Conservation (phyloP, 345 rosid genomes). For the Mallotus nudiflorus region DNA sequence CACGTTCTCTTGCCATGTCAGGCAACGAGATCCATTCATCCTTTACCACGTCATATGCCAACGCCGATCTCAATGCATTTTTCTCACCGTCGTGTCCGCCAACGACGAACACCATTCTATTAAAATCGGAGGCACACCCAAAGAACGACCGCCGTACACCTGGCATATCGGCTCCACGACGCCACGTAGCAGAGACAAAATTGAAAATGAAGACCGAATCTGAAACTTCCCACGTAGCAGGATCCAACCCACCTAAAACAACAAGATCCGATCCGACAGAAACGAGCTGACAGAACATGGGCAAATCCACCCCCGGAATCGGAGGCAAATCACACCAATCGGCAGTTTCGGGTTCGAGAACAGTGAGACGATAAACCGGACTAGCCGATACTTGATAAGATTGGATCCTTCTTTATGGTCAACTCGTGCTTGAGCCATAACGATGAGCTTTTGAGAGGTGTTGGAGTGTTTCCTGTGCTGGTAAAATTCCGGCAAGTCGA, state of each 20-base stretch:
- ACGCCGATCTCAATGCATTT: slow-evolving; percentile 60
- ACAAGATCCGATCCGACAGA: slow-evolving; percentile 62
- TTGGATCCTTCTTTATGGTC: slow-evolving; percentile 22
- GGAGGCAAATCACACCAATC: slow-evolving; percentile 59
- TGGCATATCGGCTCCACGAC: slow-evolving; percentile 64
- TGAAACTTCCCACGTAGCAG: slow-evolving; percentile 55
- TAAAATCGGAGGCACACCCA: slow-evolving; percentile 61
- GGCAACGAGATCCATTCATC: slow-evolving; percentile 60
- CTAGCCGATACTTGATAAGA: slow-evolving; percentile 26
- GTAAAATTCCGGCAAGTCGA: slow-evolving; percentile 46
- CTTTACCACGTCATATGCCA: slow-evolving; percentile 56
- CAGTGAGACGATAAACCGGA: slow-evolving; percentile 40
- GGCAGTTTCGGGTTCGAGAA: slow-evolving; percentile 57
- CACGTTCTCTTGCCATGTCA: slow-evolving; percentile 71
- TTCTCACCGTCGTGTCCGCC: slow-evolving; percentile 80
- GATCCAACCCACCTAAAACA: slow-evolving; percentile 81
- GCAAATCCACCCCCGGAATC: slow-evolving; percentile 51
- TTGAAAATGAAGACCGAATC: slow-evolving; percentile 50
- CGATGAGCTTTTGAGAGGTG: slow-evolving; percentile 48
- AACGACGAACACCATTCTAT: slow-evolving; percentile 59
- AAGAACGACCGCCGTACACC: slow-evolving; percentile 61
- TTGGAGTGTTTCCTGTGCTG: slow-evolving; percentile 30
- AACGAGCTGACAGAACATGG: slow-evolving; percentile 61
- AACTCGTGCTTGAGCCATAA: slow-evolving; percentile 56
- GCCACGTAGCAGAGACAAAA: slow-evolving; percentile 60